These are phyloP conservation scores for Asterionellopsis glacialis DNA, from an alignment of 108 stramenopile species.

Conservation along the genomic window DNA sequence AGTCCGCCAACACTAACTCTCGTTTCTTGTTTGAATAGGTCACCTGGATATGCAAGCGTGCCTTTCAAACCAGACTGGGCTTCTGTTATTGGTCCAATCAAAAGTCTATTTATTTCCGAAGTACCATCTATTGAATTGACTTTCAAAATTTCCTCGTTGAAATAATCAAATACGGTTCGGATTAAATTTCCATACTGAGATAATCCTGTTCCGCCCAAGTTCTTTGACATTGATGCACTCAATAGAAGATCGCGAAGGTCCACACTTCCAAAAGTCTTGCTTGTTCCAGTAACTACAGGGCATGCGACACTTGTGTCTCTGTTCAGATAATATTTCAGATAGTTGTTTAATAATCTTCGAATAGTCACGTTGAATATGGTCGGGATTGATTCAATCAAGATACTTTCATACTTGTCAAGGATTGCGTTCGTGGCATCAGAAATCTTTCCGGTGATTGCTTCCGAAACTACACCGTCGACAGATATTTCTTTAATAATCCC, in stretches of 20 bases:
- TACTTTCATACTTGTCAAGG: conserved; percentile 17
- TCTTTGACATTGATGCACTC: neutral
- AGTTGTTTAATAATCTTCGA: conserved; percentile 1
- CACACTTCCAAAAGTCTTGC: neutral
- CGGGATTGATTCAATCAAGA: conserved; percentile 22
- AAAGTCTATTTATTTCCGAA: conserved; percentile 50
- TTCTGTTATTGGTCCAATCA: conserved; percentile 49
- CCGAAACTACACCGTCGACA: neutral
- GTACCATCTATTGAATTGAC: conserved; percentile 39
- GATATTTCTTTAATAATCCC: neutral
- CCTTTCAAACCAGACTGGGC: conserved; percentile 56
- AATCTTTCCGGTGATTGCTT: neutral
- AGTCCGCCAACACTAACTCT: conserved; percentile 53
- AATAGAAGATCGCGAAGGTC: conserved; percentile 3
- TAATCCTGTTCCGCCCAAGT: neutral
- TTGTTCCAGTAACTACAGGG: neutral
- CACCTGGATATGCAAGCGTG: conserved; percentile 11
- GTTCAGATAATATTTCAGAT: neutral
- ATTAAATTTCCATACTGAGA: neutral
- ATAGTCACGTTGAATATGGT: conserved; percentile 27
- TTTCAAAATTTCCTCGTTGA: neutral
- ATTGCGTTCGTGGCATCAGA: neutral
- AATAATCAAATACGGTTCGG: neutral
- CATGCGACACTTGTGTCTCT: neutral
- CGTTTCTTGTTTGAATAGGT: conserved; percentile 28